Evolutionary conservation across 371 early-diverging fungal genomes (phyloP).

Genomic region (Smittium culicis): DNA sequence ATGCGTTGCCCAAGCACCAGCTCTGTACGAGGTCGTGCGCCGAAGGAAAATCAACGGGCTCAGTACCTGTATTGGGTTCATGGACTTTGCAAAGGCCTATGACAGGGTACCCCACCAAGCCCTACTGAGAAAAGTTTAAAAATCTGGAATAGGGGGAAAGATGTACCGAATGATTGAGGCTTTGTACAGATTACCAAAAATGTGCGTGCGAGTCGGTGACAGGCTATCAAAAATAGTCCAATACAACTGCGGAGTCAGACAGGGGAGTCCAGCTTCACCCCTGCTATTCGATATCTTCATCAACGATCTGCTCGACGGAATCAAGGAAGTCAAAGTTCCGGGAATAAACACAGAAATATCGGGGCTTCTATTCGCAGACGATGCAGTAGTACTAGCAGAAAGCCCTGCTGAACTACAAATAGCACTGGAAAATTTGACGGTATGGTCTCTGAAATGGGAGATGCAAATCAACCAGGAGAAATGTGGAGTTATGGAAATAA

Average conservation of each 20-base stretch:
- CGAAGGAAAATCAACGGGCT: background rate
- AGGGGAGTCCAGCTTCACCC: background rate
- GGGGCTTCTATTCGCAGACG: background rate
- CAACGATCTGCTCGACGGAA: background rate
- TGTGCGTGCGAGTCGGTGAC: background rate
- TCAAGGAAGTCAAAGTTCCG: background rate
- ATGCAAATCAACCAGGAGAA: background rate
- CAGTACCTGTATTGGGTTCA: background rate
- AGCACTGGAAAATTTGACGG: background rate
- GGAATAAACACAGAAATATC: background rate
- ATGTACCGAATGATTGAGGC: background rate
- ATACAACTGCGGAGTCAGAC: background rate
- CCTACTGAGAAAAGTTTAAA: background rate
- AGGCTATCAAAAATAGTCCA: background rate
- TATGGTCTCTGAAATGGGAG: background rate
- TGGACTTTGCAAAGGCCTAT: background rate
- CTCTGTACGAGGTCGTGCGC: background rate
- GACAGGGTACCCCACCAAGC: background rate
- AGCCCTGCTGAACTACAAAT: background rate
- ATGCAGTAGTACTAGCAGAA: background rate
- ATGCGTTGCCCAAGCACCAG: background rate
- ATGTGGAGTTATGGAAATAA: background rate
- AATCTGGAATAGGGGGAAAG: background rate
- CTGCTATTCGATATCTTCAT: background rate
- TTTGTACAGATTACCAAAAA: background rate